Conservation (phyloP, 2,329 filamentous ascomycete species). For the Aspergillus brunneoviolaceus region DNA sequence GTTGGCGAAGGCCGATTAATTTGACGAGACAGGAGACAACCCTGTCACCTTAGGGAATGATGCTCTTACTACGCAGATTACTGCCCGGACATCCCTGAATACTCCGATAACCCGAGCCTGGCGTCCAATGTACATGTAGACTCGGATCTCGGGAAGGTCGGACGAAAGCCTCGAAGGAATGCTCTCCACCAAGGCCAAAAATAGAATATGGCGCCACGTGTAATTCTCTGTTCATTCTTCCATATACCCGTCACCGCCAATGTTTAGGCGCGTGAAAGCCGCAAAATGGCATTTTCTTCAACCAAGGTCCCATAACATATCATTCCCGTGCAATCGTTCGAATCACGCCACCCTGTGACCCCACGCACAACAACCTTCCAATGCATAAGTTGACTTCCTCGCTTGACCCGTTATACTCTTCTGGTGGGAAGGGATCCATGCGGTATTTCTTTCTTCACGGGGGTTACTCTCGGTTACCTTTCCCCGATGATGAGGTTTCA, state of each 20-base stretch:
- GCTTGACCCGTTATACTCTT: not conserved
- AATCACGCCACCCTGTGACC: no score
- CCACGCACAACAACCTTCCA: not conserved
- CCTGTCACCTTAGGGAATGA: no score
- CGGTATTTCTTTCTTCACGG: slow-evolving; percentile 10
- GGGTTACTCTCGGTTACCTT: not conserved
- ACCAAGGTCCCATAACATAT: not conserved
- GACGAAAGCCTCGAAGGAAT: not conserved
- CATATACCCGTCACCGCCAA: not conserved
- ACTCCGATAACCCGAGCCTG: no score
- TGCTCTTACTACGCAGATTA: no score
- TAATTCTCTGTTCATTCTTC: not conserved
- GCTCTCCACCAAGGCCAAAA: not conserved
- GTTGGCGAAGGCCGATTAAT: no score
- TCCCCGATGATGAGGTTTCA: not conserved
- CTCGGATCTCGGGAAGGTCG: not conserved
- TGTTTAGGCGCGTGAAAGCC: not conserved
- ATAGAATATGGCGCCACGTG: not conserved
- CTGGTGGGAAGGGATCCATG: slow-evolving; percentile 4
- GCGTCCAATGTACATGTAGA: no score
- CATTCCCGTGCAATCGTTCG: not conserved
- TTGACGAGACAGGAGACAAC: no score
- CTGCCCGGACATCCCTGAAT: no score
- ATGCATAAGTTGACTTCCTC: not conserved
- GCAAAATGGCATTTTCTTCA: not conserved